A percentile compares a stretch with the other conserved stretches of the same genome.
Evolutionary conservation across 768 basidiomycete species (phyloP).

Genomic region (Agaricus blazei): DNA sequence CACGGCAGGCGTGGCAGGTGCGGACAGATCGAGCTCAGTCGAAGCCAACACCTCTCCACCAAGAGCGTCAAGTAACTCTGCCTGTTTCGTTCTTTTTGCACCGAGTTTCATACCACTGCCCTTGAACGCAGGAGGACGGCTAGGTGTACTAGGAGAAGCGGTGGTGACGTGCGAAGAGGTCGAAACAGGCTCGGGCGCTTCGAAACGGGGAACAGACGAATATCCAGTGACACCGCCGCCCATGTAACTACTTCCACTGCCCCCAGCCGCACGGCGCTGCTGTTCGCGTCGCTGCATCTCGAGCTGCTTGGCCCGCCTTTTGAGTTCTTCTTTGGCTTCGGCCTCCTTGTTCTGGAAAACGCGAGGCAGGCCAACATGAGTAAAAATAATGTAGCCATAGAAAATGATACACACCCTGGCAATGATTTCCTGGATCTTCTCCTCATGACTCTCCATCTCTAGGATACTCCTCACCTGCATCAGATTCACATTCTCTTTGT

Average conservation of each 20-base stretch:
- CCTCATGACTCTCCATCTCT: constrained; percentile 90
- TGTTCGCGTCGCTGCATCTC: constrained; percentile 97
- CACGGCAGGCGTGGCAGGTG: constrained; percentile 41
- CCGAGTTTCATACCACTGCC: constrained; percentile 96
- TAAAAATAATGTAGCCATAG: background rate
- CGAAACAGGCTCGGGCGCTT: constrained; percentile 49
- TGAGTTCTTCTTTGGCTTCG: constrained; percentile 98
- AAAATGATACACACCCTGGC: constrained; percentile 58
- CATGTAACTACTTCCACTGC: constrained; percentile 51
- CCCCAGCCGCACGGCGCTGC: constrained; percentile 65
- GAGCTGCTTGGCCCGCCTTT: constrained; percentile 94
- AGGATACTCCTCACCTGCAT: constrained; percentile 74
- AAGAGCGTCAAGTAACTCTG: constrained; percentile 82
- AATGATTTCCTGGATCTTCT: constrained; percentile 98
- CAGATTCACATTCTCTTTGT: constrained; percentile 71
- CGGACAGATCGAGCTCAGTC: constrained; percentile 38
- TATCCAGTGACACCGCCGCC: constrained; percentile 71
- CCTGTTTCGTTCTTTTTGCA: constrained; percentile 85
- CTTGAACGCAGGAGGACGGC: constrained; percentile 84
- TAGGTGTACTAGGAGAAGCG: constrained; percentile 38
- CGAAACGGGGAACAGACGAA: constrained; percentile 65
- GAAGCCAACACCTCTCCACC: constrained; percentile 69
- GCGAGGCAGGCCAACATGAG: constrained; percentile 1
- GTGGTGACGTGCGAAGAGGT: constrained; percentile 32
- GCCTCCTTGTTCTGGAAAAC: constrained; percentile 90